Evolutionary conservation across 208 protist species (phyloP).

Genomic region (Angomonas ambiguus): DNA sequence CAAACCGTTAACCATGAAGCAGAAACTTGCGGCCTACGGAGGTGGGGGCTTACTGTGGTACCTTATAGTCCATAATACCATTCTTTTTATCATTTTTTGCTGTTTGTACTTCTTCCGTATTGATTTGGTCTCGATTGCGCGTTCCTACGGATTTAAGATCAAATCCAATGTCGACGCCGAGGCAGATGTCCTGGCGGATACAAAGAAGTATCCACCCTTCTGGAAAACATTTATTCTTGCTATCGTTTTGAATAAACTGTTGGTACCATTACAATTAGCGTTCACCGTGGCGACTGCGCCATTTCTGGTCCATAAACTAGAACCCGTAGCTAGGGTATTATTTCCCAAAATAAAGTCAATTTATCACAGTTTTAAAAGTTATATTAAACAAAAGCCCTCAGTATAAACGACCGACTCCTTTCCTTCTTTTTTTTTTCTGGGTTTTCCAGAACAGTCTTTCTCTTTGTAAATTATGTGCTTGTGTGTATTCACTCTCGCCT

Average conservation of each 20-base stretch:
- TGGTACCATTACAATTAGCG: slow-evolving; percentile 64
- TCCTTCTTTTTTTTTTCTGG: neutral
- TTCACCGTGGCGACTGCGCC: slow-evolving; percentile 63
- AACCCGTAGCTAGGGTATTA: slow-evolving; percentile 50
- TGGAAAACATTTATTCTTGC: slow-evolving; percentile 58
- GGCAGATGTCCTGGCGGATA: slow-evolving; percentile 8
- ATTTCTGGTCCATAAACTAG: slow-evolving; percentile 48
- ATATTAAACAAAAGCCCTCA: neutral
- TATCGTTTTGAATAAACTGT: slow-evolving; percentile 79
- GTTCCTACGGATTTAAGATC: slow-evolving; percentile 67
- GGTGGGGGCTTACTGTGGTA: slow-evolving; percentile 76
- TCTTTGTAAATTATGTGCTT: neutral
- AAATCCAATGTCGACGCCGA: slow-evolving; percentile 23
- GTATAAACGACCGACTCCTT: neutral
- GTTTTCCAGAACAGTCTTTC: neutral
- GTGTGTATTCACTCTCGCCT: neutral
- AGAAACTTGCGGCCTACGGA: slow-evolving; percentile 71
- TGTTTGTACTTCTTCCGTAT: slow-evolving; percentile 68
- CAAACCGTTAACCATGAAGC: slow-evolving; percentile 36
- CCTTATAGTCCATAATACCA: slow-evolving; percentile 68
- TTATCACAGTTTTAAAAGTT: slow-evolving; percentile 18
- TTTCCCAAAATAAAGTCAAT: slow-evolving; percentile 25
- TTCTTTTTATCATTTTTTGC: slow-evolving; percentile 51
- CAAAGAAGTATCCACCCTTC: slow-evolving; percentile 38
- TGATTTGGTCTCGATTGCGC: slow-evolving; percentile 57